A percentile compares a stretch with the other conserved stretches of the same genome.
Evolutionary conservation across 306 rosid genomes (phyloP).

Genomic region (Canavalia ensiformis): DNA sequence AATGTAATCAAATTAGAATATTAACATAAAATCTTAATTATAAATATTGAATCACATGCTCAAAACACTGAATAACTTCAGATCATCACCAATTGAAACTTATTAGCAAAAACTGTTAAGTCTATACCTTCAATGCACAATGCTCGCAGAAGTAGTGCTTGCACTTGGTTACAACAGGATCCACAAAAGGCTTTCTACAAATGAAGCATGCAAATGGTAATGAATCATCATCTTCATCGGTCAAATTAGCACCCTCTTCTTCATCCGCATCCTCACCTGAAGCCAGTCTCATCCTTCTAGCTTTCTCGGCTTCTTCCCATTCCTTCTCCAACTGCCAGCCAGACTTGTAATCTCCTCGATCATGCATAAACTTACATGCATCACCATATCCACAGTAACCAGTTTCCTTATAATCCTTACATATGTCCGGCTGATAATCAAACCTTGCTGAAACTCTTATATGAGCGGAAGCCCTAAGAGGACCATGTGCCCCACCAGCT

Average conservation of each 20-base stretch:
- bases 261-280: slow-evolving; percentile 57
- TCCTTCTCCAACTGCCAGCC: slow-evolving; percentile 97
- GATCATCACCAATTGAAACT: not conserved
- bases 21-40: not conserved
- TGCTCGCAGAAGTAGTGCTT: not conserved
- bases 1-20: not conserved
- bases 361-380: slow-evolving; percentile 91
- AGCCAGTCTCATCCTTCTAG: slow-evolving; percentile 79
- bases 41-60: slow-evolving; percentile 2
- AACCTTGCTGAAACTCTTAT: slow-evolving; percentile 83
- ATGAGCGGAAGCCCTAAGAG: slow-evolving; percentile 92
- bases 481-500: slow-evolving; percentile 70
- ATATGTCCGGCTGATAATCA: slow-evolving; percentile 93
- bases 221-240: slow-evolving; percentile 62
- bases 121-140: slow-evolving; percentile 40
- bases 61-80: slow-evolving; percentile 14
- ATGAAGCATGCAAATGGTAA: slow-evolving; percentile 89
- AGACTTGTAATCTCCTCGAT: slow-evolving; percentile 93
- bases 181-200: slow-evolving; percentile 83
- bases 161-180: slow-evolving; percentile 86
- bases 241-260: slow-evolving; percentile 53
- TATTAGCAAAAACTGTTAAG: slow-evolving; percentile 11
- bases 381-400: slow-evolving; percentile 91
- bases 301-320: slow-evolving; percentile 93
- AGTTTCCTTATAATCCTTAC: slow-evolving; percentile 92